Conservation (phyloP, 2,329 filamentous ascomycete species). For the Amesomyces nigricolor region DNA sequence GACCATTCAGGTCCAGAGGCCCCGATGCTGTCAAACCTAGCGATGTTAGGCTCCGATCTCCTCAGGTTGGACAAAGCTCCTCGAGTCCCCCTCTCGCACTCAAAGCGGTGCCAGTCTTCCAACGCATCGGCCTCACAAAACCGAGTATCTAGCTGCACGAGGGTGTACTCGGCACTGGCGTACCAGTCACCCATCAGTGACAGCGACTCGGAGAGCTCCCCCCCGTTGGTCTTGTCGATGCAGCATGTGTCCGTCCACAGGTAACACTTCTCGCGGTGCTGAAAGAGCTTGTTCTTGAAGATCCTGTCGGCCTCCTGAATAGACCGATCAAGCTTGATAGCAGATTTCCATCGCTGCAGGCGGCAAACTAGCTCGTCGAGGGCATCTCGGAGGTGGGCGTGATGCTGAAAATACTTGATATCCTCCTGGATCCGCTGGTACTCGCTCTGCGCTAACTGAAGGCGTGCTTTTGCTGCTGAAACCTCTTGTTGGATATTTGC, state of each 20-base stretch:
- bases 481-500: not conserved
- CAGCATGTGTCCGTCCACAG: slow-evolving; percentile 33
- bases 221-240: slow-evolving; percentile 30
- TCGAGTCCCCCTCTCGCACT: not conserved
- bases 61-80: not conserved
- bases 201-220: slow-evolving; percentile 30
- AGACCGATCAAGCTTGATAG: slow-evolving; percentile 28
- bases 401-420: slow-evolving; percentile 23
- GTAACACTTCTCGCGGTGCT: slow-evolving; percentile 27
- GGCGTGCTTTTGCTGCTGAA: not conserved
- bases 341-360: slow-evolving; percentile 28
- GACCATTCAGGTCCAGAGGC: slow-evolving; percentile 27
- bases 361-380: slow-evolving; percentile 25
- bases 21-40: slow-evolving; percentile 21
- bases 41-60: slow-evolving; percentile 18
- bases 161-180: slow-evolving; percentile 29
- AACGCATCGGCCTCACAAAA: slow-evolving; percentile 24
- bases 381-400: slow-evolving; percentile 26
- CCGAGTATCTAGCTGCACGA: slow-evolving; percentile 29
- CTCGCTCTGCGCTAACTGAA: not conserved
- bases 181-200: slow-evolving; percentile 33
- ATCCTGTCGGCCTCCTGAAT: slow-evolving; percentile 26
- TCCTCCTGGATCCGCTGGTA: slow-evolving; percentile 1
- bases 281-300: slow-evolving; percentile 27
- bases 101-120: slow-evolving; percentile 24